A percentile compares a stretch with the other conserved stretches of the same genome.
Conservation (phyloP, 164 flowering plant species). For the Paratinospora sagittata region DNA sequence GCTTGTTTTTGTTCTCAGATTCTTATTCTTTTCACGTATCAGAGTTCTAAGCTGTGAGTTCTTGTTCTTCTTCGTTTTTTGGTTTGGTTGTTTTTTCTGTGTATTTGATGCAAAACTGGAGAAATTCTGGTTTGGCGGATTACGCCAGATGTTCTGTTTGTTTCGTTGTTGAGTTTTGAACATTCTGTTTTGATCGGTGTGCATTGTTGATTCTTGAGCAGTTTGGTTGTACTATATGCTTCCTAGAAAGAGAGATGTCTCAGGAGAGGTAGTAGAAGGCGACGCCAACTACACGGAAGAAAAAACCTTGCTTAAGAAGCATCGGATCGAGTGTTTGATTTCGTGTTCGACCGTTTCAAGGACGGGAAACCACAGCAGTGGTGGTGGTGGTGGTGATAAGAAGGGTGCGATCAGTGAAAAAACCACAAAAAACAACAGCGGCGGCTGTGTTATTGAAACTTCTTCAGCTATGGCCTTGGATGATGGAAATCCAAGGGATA, state of each 20-base stretch:
- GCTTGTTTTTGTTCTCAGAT: neutral
- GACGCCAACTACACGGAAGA: conserved; percentile 12
- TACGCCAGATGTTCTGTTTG: neutral
- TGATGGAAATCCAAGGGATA: conserved; percentile 38
- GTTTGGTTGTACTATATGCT: conserved; percentile 44
- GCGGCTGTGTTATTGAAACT: conserved; percentile 2
- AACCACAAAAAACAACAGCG: conserved; percentile 5
- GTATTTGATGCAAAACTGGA: neutral
- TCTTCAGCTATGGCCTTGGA: conserved; percentile 30
- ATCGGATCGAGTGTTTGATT: conserved; percentile 19
- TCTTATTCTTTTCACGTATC: neutral
- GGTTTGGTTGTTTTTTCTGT: neutral
- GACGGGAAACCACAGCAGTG: conserved; percentile 4
- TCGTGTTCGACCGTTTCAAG: conserved; percentile 15
- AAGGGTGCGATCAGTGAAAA: neutral
- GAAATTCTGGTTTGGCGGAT: neutral
- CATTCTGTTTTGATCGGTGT: neutral
- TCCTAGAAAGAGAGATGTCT: conserved; percentile 46
- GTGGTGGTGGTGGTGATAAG: conserved; percentile 4
- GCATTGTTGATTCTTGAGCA: conserved; percentile 23
- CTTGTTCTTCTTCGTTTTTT: neutral
- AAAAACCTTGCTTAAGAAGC: conserved; percentile 26
- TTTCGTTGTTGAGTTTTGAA: neutral
- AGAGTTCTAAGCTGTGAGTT: conserved; percentile 3
- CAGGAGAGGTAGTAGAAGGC: conserved; percentile 28